phyloP scores from a whole-genome alignment of 1,284 basidiomycete genomes.

The Trichosporon faecale region DNA sequence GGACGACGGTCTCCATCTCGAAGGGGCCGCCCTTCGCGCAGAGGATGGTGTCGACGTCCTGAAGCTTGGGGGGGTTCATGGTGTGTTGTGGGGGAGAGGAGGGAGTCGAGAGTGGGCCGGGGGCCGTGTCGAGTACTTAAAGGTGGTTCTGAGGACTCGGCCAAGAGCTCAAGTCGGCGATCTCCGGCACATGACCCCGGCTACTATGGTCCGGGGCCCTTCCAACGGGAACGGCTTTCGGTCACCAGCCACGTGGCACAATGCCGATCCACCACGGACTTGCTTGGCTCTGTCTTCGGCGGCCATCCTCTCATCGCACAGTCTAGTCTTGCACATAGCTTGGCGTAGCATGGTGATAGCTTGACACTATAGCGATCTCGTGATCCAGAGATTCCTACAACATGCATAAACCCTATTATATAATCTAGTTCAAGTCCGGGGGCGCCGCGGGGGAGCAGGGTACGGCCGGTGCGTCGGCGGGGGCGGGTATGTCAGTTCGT shows the following conservation, averaged over 20 bases:
- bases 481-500: neutral
- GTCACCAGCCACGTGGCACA: neutral
- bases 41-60: neutral
- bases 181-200: neutral
- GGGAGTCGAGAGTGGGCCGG: neutral
- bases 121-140: neutral
- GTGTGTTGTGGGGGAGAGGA: neutral
- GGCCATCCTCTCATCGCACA: too few species aligned
- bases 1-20: slow-evolving; percentile 38
- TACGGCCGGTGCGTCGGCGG: neutral
- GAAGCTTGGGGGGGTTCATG: neutral
- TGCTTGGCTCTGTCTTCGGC: too few species aligned
- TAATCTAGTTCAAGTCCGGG: neutral
- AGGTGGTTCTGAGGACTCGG: neutral
- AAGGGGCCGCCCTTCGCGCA: neutral
- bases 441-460: neutral
- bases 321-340: too few species aligned
- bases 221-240: neutral
- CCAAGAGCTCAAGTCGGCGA: neutral
- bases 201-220: neutral
- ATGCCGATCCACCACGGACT: neutral
- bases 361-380: neutral
- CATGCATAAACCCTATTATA: slow-evolving; percentile 4
- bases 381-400: neutral
- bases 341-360: too few species aligned